These are phyloP conservation scores for Xerocomus amazonicus DNA, from an alignment of 1,284 basidiomycete species.

Conservation along the genomic window DNA sequence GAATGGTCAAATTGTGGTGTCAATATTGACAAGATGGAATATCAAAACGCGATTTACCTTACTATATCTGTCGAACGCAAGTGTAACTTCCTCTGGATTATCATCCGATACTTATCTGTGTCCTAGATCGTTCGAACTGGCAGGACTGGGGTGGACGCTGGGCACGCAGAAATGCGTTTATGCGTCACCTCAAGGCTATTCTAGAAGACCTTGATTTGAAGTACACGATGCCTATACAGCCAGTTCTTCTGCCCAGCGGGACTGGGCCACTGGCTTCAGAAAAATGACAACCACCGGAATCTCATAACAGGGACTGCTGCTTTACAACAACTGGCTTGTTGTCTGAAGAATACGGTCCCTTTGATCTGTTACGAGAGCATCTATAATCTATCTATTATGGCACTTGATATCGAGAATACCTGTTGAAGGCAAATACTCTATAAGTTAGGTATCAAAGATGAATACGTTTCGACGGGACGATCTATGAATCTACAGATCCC, in stretches of 20 bases:
- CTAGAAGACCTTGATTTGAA: conserved; percentile 70
- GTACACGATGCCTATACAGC: conserved; percentile 71
- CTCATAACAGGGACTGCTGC: neutral
- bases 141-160: conserved; percentile 84
- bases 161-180: conserved; percentile 66
- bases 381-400: neutral
- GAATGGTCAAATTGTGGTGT: conserved; percentile 66
- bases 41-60: conserved; percentile 66
- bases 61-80: conserved; percentile 74
- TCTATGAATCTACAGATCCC: conserved; percentile 18
- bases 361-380: neutral
- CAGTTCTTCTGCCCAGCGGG: conserved; percentile 51
- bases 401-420: conserved; percentile 7
- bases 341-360: neutral
- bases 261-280: neutral
- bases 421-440: conserved; percentile 32
- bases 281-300: neutral
- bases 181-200: conserved; percentile 65
- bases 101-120: conserved; percentile 10
- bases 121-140: conserved; percentile 73
- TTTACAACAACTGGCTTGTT: neutral
- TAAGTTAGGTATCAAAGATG: conserved; percentile 9
- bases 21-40: conserved; percentile 76
- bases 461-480: conserved; percentile 5
- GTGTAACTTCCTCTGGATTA: conserved; percentile 25